phyloP scores from a whole-genome alignment of 1,284 basidiomycete genomes.

The Cryptococcus sp. region DNA sequence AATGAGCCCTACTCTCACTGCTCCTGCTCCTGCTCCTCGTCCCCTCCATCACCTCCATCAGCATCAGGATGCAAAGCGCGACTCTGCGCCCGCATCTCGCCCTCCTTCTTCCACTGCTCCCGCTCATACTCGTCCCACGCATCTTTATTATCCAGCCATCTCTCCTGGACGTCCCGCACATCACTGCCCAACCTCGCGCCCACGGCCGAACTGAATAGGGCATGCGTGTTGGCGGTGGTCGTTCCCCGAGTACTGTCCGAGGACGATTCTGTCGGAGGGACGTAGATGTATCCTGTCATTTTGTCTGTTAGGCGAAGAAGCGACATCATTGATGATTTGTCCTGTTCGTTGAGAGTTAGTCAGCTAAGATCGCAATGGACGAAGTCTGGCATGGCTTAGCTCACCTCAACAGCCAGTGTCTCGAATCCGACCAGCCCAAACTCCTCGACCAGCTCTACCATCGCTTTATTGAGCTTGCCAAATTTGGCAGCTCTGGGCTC shows the following conservation, averaged over 20 bases:
- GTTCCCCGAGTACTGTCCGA: slow-evolving; percentile 56
- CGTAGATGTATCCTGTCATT: slow-evolving; percentile 83
- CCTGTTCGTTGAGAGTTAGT: slow-evolving; percentile 56
- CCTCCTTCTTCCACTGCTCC: slow-evolving; percentile 54
- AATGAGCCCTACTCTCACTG: too few relatives aligned
- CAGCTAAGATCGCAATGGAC: not conserved
- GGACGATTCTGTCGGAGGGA: slow-evolving; percentile 58
- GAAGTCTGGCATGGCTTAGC: slow-evolving; percentile 19
- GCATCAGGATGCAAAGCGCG: not conserved
- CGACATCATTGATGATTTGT: slow-evolving; percentile 89
- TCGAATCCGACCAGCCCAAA: slow-evolving; percentile 95
- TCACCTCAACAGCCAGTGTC: slow-evolving; percentile 89
- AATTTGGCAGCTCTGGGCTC: slow-evolving; percentile 68
- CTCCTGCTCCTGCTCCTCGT: too few relatives aligned
- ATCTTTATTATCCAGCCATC: slow-evolving; percentile 78
- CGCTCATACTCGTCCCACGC: slow-evolving; percentile 77
- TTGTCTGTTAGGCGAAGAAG: slow-evolving; percentile 79
- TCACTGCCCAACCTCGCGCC: slow-evolving; percentile 58
- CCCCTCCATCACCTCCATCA: not conserved
- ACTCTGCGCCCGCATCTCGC: slow-evolving; percentile 30
- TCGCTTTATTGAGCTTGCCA: slow-evolving; percentile 78
- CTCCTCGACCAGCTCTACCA: slow-evolving; percentile 91
- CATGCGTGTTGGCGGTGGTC: slow-evolving; percentile 64
- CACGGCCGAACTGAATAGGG: slow-evolving; percentile 63
- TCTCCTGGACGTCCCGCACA: slow-evolving; percentile 79